Conservation (phyloP, 169 alveolate species). For the Plasmodium fragile region DNA sequence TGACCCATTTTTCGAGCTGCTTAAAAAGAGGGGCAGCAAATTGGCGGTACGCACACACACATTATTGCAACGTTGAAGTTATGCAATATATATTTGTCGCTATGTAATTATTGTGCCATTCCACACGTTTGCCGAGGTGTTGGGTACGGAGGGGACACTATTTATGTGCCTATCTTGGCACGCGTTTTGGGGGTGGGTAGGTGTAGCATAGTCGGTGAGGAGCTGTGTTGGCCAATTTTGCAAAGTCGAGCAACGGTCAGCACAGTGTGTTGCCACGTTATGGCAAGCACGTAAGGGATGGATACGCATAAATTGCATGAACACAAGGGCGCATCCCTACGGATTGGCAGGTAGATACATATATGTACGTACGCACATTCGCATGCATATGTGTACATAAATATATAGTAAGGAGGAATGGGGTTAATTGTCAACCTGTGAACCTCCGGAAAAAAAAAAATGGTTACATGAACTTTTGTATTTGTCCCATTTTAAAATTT, state of each 20-base stretch:
- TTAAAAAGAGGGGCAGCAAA: neutral
- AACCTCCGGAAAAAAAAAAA: neutral
- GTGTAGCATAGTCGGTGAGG: too few species aligned
- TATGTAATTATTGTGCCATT: neutral
- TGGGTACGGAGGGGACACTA: neutral
- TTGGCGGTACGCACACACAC: neutral
- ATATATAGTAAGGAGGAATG: neutral
- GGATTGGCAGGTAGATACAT: neutral
- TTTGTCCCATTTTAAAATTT: neutral
- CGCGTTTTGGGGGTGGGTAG: slow-evolving; percentile 1
- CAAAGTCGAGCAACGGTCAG: neutral
- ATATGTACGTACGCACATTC: neutral
- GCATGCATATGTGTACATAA: neutral
- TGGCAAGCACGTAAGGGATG: neutral
- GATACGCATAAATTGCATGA: neutral
- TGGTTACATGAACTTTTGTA: neutral
- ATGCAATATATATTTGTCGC: neutral
- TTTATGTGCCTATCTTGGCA: neutral
- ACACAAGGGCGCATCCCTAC: neutral
- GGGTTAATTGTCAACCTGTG: neutral
- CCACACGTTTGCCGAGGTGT: neutral
- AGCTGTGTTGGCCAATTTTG: neutral
- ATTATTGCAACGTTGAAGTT: slow-evolving; percentile 1
- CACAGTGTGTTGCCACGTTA: neutral
- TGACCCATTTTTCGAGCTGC: neutral